Evolutionary conservation across 106 monocot genomes (phyloP), one percentile per base, ranked within the genome.

Genomic region (Dioscorea zingiberensis): DNA sequence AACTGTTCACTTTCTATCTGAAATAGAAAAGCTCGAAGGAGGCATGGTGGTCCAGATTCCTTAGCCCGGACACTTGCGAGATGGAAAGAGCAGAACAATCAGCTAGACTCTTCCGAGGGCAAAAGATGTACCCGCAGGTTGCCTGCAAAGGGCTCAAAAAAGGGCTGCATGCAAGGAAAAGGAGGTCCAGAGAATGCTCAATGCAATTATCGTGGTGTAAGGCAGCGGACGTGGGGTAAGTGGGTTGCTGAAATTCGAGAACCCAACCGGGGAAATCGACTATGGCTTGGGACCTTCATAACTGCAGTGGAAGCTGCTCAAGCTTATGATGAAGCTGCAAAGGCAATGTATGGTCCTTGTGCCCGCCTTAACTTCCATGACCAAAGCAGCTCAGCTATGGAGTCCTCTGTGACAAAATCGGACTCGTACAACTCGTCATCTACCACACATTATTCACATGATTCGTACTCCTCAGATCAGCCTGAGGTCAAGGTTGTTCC

Each of bases 191-290:
- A 80, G 18, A 80, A 80, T 38, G 22, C 57, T 8, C 21, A 15
- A 24, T 80, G 74, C 63, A 49, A 22, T 4, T 80, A 61, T 63
- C 64, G 80, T 1, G 80, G 80, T 24, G 80, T 80, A 16, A 56
- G 80, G 58, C 80, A 80, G 51, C 55, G 80, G 6, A 74, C 74
- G 6, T 80, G 74, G 74, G 80, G 74, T 8, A 80, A 74, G 13
- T 80, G 80, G 80, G 80, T 80, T 27, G 53, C 75, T 15, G 80
- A 80, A 45, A 80, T 80, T 24, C 47, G 74, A 29, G 80, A 80
- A 21, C 80, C 74, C 0, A 63, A 65, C 49, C 32, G 73, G 1
- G 70, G 73, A 2, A 64, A 24, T 10, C 80, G 74, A 23, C 69
- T 66, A 13, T 80, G 80, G 80, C 66, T 80, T 13, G 80, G 80